Base-by-base conservation (phyloP, 1,284 basidiomycete genomes). In the Leccinum angustisporum region DNA sequence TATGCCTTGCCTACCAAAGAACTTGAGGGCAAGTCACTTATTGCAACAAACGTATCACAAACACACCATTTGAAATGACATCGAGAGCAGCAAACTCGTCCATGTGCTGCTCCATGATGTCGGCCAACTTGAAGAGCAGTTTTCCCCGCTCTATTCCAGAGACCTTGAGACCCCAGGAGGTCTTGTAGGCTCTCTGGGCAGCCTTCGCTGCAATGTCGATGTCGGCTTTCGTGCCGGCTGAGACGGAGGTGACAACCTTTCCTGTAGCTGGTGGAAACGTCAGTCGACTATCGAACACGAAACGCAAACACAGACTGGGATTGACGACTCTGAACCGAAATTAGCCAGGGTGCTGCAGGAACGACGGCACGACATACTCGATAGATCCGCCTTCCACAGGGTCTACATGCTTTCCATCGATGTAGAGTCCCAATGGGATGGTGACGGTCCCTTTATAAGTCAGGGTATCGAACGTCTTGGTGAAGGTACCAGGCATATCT, bases 11-110 rank as follows among this genome's bases (percentile, higher is more conserved):
- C 72, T 74, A 30, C 79, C 48, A 13, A 54, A 2, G 27, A 57
- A 16, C 18, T 9, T 52, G 6, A 46, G 18, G 14, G 25, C 6
- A 48, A 48, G 46, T 10, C 30, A 31, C 3, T 31, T 8, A 31
- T 8, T 27, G 25, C 9, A 14, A 30, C 11, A 25, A 58, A 36
- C 16, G 27, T 13, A 16, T 43, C 16, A 11, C 36, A 43, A 51
- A 4, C 46, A 2, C 3, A 66, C 63, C 70, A 73, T 87, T 87
- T 75, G 87, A 86, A 70, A 90, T 79, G 13, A 85, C 77, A 75
- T 90, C 87, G 66, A 90, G 73, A 33, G 85, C 84, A 27, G 86
- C 83, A 63, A 92, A 78, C 69, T 85, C 83, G 66, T 89, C 87
- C 56, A 75, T 66, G 78, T 88, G 77, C 64, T 79, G 69, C 71